Evolutionary conservation across 1,139 yeast species (phyloP).

Genomic region (Suhomyces bolitotheri): DNA sequence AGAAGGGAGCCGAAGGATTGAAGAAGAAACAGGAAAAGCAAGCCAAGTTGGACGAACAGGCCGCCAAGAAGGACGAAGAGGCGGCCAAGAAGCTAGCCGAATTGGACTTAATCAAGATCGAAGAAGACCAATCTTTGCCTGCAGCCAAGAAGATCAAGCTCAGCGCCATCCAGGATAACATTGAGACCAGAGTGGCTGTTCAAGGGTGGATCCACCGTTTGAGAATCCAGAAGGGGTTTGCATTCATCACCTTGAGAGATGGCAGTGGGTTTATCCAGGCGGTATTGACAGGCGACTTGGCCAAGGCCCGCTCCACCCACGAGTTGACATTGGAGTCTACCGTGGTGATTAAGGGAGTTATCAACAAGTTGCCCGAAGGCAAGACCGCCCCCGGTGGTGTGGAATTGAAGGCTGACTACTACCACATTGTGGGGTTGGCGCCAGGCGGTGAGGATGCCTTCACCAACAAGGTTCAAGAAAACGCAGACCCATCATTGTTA

Average conservation of each 20-base stretch:
- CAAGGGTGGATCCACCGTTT: constrained; percentile 97
- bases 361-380: constrained; percentile 89
- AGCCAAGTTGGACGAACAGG: constrained; percentile 61
- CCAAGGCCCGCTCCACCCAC: constrained; percentile 82
- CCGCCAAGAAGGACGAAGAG: constrained; percentile 61
- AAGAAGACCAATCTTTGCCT: constrained; percentile 73
- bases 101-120: constrained; percentile 67
- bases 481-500: constrained; percentile 88
- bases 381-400: constrained; percentile 98
- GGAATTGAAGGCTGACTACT: constrained; percentile 88
- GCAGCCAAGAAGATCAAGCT: constrained; percentile 69
- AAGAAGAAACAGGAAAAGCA: constrained; percentile 88
- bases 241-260: constrained; percentile 89
- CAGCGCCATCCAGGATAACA: constrained; percentile 47
- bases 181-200: constrained; percentile 68
- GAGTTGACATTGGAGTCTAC: constrained; percentile 89
- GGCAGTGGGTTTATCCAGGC: constrained; percentile 91
- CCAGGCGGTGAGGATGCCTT: constrained; percentile 96
- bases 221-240: constrained; percentile 88
- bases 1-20: constrained; percentile 91
- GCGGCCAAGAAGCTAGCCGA: constrained; percentile 75
- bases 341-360: constrained; percentile 73
- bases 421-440: constrained; percentile 85
- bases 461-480: constrained; percentile 90
- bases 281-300: constrained; percentile 86